These are phyloP conservation scores for Coemansia sp. DNA, from an alignment of 192 early-diverging fungal species.

Conservation along the genomic window DNA sequence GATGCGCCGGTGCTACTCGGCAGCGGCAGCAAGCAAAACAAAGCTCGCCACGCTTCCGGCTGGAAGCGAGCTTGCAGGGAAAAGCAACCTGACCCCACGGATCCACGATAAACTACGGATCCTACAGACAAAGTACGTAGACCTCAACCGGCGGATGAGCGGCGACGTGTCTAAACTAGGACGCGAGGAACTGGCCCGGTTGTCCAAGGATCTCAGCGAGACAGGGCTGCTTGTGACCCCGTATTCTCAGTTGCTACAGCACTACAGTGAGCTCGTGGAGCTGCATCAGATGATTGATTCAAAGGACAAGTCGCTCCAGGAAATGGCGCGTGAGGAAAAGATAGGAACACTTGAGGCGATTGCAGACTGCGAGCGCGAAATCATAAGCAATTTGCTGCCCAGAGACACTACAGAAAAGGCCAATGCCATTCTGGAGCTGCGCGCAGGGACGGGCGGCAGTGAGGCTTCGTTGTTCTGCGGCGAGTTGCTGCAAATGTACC, in stretches of 20 bases:
- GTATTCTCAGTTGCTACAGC: constrained; percentile 30
- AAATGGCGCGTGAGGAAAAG: constrained; percentile 66
- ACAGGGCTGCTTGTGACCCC: constrained; percentile 23
- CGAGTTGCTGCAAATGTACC: constrained; percentile 76
- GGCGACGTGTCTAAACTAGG: constrained; percentile 30
- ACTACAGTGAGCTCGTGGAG: constrained; percentile 41
- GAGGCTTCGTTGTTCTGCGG: constrained; percentile 74
- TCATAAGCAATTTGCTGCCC: constrained; percentile 63
- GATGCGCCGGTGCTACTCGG: not conserved
- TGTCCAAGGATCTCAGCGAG: constrained; percentile 53
- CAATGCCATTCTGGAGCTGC: constrained; percentile 71
- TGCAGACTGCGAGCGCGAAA: constrained; percentile 54
- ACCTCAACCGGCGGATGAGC: constrained; percentile 29
- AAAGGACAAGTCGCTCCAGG: constrained; percentile 36
- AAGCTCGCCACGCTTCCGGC: constrained; percentile 5
- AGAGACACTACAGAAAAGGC: constrained; percentile 69
- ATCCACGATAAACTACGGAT: constrained; percentile 40
- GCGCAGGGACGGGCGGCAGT: constrained; percentile 77
- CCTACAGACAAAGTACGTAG: constrained; percentile 21
- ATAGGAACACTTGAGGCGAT: constrained; percentile 40
- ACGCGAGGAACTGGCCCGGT: constrained; percentile 44
- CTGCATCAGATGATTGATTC: constrained; percentile 47
- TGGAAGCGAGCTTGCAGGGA: constrained; percentile 42
- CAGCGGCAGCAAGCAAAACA: not conserved
- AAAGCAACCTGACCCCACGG: constrained; percentile 42